Base-by-base conservation (phyloP, 2,329 filamentous ascomycete genomes). In the Trichoderma polysporum region DNA sequence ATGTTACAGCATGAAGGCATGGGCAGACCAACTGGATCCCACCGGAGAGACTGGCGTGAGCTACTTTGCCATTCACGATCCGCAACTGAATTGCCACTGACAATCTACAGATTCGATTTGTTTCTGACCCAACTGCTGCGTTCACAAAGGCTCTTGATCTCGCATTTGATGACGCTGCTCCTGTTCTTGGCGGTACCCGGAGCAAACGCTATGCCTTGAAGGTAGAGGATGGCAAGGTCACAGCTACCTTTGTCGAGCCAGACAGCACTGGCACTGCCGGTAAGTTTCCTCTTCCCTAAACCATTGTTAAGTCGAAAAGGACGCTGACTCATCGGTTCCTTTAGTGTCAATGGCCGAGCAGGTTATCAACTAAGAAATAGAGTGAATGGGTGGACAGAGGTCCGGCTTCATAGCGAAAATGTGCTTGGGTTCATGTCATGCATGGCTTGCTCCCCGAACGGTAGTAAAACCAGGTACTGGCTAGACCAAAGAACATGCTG, bases 191-290 rank as follows among this genome's bases (percentile, higher is more conserved):
- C 50, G 89, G 90, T 73, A 82, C 87, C 73, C 88, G 94, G 70
- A 91, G 91, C 80, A 97, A 97, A 88, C 88, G 94, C 59, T 97
- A 97, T 75, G 93, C 91, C 22, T 83, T 97, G 64, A 85, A 94
- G 60, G 83, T 96, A 61, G 89, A 97, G 81, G 82, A 96, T 73
- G 94, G 94, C 71, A 93, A 92, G 80, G 91, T 97, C 73, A 90
- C 90, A 80, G 87, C 90, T 74, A 86, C 90, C 22, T 88, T 93
- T 73, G 87, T 97, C 61, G 94, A 97, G 84, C 90, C 93, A 12
- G 94, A 97, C 79, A 94, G 91, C 81, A 95, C 91, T 45, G 92
- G 93, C 37, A 86, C 93, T 57, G 84, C 90, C 71, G 90, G 92
- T 93, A 82, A 79, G 84, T 74, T 35, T 59, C 19, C n/a, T 10